Evolutionary conservation across 352 stramenopile genomes (phyloP).

Genomic region (Pilasporangium apinafurcum): DNA sequence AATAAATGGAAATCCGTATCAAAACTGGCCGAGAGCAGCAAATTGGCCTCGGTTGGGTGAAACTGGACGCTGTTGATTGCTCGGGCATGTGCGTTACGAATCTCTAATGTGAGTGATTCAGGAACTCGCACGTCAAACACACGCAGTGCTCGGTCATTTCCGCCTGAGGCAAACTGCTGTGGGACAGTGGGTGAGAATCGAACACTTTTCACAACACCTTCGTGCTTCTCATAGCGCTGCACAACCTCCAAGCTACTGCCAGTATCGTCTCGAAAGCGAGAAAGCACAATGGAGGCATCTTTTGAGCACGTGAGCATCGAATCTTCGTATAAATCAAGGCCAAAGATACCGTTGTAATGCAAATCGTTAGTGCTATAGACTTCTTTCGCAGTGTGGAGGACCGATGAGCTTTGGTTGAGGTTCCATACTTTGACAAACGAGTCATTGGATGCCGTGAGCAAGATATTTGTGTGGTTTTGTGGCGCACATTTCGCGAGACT

Average conservation of each 20-base stretch:
- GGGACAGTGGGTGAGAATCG: conserved; percentile 15
- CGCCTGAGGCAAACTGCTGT: conserved; percentile 29
- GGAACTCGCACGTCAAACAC: conserved; percentile 24
- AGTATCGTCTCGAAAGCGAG: conserved; percentile 15
- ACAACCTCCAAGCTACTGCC: conserved; percentile 6
- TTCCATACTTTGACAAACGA: conserved; percentile 46
- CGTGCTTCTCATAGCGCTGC: conserved; percentile 27
- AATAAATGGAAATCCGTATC: conserved; percentile 41
- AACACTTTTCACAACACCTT: conserved; percentile 43
- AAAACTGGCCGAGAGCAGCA: conserved; percentile 38
- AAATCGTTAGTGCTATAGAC: conserved; percentile 17
- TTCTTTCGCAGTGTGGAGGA: conserved; percentile 15
- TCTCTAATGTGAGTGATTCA: conserved; percentile 5
- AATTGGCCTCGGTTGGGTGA: conserved; percentile 33
- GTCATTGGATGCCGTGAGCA: conserved; percentile 47
- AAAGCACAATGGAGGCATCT: conserved; percentile 30
- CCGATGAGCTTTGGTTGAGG: conserved; percentile 25
- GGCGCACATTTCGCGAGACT: conserved; percentile 27
- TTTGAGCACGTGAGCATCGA: conserved; percentile 44
- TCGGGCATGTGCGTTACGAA: conserved; percentile 20
- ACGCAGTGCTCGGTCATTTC: conserved; percentile 34
- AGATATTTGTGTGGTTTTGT: conserved; percentile 16
- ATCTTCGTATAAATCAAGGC: conserved; percentile 27
- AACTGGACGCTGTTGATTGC: conserved; percentile 57
- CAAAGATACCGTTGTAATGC: conserved; percentile 41